phyloP scores from a whole-genome alignment of 1,284 basidiomycete species.

The Ceratobasidium sp. region DNA sequence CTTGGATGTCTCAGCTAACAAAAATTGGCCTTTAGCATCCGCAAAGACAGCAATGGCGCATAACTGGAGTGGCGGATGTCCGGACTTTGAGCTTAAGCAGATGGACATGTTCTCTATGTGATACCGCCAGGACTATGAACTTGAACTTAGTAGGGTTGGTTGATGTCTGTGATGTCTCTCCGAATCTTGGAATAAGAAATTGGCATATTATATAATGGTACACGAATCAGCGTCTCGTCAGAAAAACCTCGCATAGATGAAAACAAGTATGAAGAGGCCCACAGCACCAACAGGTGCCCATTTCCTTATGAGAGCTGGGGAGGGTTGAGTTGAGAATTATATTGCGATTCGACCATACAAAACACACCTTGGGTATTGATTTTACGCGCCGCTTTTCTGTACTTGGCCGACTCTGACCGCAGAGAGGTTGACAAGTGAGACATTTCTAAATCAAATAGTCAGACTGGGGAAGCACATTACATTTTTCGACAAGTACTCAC shows the following conservation, averaged over 20 bases:
- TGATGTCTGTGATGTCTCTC: not conserved
- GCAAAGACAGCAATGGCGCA: slow-evolving; percentile 46
- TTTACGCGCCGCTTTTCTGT: slow-evolving; percentile 94
- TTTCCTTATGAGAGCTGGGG: slow-evolving; percentile 93
- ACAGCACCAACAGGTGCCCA: slow-evolving; percentile 93
- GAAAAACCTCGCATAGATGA: slow-evolving; percentile 93
- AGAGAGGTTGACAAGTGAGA: slow-evolving; percentile 98
- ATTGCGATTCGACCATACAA: not conserved
- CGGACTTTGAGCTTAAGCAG: slow-evolving; percentile 41
- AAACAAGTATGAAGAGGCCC: slow-evolving; percentile 81
- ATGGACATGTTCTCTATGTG: slow-evolving; percentile 6
- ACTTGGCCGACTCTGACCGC: slow-evolving; percentile 96
- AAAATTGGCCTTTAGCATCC: slow-evolving; percentile 29
- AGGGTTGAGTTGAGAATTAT: slow-evolving; percentile 45
- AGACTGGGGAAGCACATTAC: slow-evolving; percentile 21
- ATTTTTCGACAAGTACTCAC: slow-evolving; percentile 63
- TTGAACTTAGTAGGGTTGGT: not conserved
- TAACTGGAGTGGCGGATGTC: slow-evolving; percentile 47
- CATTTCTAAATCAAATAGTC: slow-evolving; percentile 76
- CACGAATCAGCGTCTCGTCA: slow-evolving; percentile 48
- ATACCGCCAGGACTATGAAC: not conserved
- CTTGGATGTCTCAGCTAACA: not conserved
- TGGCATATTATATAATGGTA: slow-evolving; percentile 21
- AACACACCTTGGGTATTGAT: slow-evolving; percentile 69
- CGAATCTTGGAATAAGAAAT: not conserved